A percentile compares a stretch with the other conserved stretches of the same genome.
Conservation (phyloP, 1,139 yeast species). For the Yamadazyma aaseri region DNA sequence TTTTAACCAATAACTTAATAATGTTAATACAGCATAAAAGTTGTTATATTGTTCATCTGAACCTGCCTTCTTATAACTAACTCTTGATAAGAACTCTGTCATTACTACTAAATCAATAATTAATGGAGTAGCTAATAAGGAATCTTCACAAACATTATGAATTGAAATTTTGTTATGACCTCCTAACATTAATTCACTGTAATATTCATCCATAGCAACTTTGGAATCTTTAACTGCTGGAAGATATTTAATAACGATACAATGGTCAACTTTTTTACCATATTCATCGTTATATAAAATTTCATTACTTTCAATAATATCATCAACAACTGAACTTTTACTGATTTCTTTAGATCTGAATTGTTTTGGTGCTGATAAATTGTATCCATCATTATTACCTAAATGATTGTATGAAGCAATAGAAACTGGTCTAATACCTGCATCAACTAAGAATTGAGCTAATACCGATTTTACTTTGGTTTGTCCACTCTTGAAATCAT, state of each 20-base stretch:
- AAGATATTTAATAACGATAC: constrained; percentile 91
- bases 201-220: constrained; percentile 98
- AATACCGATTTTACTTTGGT: constrained; percentile 92
- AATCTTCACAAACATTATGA: constrained; percentile 96
- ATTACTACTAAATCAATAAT: constrained; percentile 88
- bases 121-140: constrained; percentile 90
- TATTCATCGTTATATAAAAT: constrained; percentile 79
- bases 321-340: constrained; percentile 91
- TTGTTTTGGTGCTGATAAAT: constrained; percentile 87
- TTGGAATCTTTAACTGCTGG: constrained; percentile 95
- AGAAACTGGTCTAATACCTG: constrained; percentile 93
- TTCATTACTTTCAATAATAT: constrained; percentile 85
- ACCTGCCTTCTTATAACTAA: constrained; percentile 61
- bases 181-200: constrained; percentile 94
- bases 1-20: constrained; percentile 93
- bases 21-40: constrained; percentile 83
- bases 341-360: constrained; percentile 95
- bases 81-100: constrained; percentile 87
- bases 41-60: constrained; percentile 49
- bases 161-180: constrained; percentile 94
- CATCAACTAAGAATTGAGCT: constrained; percentile 94
- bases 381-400: constrained; percentile 95
- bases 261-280: constrained; percentile 84
- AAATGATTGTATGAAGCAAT: constrained; percentile 95
- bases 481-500: constrained; percentile 96